Conservation (phyloP, 1,139 yeast genomes). For the Candida labiduridarum region DNA sequence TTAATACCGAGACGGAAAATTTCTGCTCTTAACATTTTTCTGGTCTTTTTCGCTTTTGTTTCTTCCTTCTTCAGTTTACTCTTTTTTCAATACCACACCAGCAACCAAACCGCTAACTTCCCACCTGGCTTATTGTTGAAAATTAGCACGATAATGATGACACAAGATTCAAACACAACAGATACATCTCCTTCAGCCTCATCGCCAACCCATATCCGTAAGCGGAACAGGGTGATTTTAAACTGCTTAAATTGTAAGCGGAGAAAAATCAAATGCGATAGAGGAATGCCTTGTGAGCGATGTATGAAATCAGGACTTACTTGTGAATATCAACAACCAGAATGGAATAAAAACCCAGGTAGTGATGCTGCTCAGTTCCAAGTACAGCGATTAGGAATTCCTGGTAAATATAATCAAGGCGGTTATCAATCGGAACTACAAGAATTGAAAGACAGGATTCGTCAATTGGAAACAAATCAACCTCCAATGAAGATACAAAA, state of each 20-base stretch:
- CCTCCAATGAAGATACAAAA: background rate
- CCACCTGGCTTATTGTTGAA: background rate
- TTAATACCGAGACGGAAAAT: background rate
- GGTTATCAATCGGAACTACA: background rate
- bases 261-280: constrained; percentile 42
- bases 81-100: background rate
- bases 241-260: constrained; percentile 44
- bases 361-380: constrained; percentile 4
- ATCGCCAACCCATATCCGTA: background rate
- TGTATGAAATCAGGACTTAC: constrained; percentile 30
- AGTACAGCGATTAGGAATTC: constrained; percentile 6
- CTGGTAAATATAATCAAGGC: background rate
- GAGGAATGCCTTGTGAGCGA: constrained; percentile 32
- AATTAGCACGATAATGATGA: background rate
- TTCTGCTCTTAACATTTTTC: background rate
- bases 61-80: background rate
- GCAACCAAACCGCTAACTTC: background rate
- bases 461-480: constrained; percentile 9
- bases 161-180: background rate
- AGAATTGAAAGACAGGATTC: constrained; percentile 8
- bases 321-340: constrained; percentile 34
- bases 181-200: background rate
- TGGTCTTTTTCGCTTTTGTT: background rate
- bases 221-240: constrained; percentile 16
- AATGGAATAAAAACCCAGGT: constrained; percentile 15